These are phyloP conservation scores for Diospyros kaki DNA, from an alignment of 148 eudicot genomes.

Conservation along the genomic window DNA sequence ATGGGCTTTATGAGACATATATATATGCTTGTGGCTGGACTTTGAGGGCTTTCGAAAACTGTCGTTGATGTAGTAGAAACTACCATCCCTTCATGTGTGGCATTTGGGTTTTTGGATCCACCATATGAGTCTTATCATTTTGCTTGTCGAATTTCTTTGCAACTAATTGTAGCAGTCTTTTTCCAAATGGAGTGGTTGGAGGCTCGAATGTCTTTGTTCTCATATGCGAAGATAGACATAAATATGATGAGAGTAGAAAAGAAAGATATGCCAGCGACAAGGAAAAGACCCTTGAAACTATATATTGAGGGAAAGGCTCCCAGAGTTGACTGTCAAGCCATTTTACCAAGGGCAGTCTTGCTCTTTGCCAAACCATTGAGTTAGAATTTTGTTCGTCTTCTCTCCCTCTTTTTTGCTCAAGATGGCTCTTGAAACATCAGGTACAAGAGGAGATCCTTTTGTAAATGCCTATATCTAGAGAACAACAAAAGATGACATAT, in stretches of 20 bases:
- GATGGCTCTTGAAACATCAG: constrained; percentile 51
- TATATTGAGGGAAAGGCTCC: constrained; percentile 26
- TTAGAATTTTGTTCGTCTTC: constrained; percentile 32
- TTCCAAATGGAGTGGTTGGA: constrained; percentile 21
- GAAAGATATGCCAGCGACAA: constrained; percentile 24
- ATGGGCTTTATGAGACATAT: not conserved
- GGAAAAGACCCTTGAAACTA: constrained; percentile 42
- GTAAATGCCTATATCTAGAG: constrained; percentile 29
- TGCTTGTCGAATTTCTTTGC: constrained; percentile 25
- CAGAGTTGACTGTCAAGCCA: constrained; percentile 17
- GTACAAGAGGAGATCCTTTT: constrained; percentile 34
- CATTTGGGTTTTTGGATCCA: not conserved
- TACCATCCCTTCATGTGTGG: not conserved
- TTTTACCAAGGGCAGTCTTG: constrained; percentile 9
- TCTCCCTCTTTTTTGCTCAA: constrained; percentile 43
- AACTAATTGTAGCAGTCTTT: constrained; percentile 14
- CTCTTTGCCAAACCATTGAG: constrained; percentile 36
- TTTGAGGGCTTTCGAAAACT: not conserved
- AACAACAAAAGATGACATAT: not conserved
- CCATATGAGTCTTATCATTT: constrained; percentile 12
- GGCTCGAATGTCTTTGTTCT: constrained; percentile 21
- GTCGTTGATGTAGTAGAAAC: not conserved
- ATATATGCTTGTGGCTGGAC: constrained; percentile 14
- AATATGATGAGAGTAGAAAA: constrained; percentile 25
- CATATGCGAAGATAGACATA: constrained; percentile 17